Evolutionary conservation across 1,139 yeast species (phyloP).

Genomic region (Arxiozyma slooffiae): DNA sequence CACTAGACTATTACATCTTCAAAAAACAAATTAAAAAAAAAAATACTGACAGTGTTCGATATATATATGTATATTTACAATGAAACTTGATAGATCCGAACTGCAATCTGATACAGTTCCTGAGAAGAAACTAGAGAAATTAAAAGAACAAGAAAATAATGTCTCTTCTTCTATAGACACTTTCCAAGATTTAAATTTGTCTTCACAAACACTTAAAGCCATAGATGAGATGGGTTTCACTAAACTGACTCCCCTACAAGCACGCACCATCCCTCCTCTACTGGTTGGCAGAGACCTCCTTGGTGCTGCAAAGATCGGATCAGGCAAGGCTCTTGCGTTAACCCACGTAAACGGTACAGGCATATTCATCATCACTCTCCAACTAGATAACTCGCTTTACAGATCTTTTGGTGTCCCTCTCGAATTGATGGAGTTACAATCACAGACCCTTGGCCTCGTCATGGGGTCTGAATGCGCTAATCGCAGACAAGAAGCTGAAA

Average conservation of each 20-base stretch:
- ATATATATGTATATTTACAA: too few relatives aligned
- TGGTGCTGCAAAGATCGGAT: slow-evolving; percentile 97
- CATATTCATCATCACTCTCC: slow-evolving; percentile 78
- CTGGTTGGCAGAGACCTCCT: slow-evolving; percentile 91
- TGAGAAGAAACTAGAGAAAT: not conserved
- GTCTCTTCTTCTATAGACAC: slow-evolving; percentile 15
- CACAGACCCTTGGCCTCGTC: slow-evolving; percentile 91
- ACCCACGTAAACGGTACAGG: slow-evolving; percentile 92
- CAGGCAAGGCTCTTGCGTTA: slow-evolving; percentile 95
- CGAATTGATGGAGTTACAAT: slow-evolving; percentile 76
- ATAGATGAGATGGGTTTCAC: slow-evolving; percentile 79
- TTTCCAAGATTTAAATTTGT: slow-evolving; percentile 56
- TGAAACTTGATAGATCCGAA: not conserved
- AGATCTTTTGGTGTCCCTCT: slow-evolving; percentile 95
- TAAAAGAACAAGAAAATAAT: too few relatives aligned
- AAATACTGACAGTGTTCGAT: too few relatives aligned
- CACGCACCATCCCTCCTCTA: slow-evolving; percentile 88
- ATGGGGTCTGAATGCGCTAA: slow-evolving; percentile 99
- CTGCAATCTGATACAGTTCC: not conserved
- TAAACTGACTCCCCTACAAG: slow-evolving; percentile 86
- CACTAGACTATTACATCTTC: too few relatives aligned
- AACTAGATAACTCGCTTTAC: slow-evolving; percentile 87
- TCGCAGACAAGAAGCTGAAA: slow-evolving; percentile 94
- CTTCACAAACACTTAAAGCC: slow-evolving; percentile 72
- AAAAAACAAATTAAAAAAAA: too few relatives aligned